A percentile compares a stretch with the other conserved stretches of the same genome.
Conservation (phyloP, 306 rosid genomes). For the Pterocarpus santalinus region DNA sequence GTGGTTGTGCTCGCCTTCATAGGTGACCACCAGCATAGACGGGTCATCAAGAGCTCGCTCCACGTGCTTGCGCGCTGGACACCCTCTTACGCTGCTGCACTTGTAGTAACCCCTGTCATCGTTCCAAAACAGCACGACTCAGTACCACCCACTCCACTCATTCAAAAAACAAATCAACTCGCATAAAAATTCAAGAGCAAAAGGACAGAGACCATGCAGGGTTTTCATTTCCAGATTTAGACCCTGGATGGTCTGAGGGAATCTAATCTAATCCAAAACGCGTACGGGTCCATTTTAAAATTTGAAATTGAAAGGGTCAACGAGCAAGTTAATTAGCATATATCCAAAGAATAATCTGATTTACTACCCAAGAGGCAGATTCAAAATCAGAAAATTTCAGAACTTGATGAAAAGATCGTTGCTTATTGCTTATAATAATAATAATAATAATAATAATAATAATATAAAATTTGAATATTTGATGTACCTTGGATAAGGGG, state of each 20-base stretch:
- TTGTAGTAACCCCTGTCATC: conserved; percentile 86
- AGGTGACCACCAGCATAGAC: conserved; percentile 84
- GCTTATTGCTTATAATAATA: not conserved
- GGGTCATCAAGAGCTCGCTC: conserved; percentile 95
- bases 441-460: no score
- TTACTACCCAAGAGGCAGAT: not conserved
- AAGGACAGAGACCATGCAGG: not conserved
- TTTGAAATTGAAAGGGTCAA: no score
- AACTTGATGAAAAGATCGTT: not conserved
- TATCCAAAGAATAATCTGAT: not conserved
- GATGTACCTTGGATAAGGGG: conserved; percentile 90
- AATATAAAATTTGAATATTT: no score
- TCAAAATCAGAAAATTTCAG: conserved; percentile 17
- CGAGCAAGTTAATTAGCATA: not conserved
- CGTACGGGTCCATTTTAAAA: not conserved
- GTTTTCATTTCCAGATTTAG: not conserved
- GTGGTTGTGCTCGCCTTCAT: conserved; percentile 96
- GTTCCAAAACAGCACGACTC: not conserved
- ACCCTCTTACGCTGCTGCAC: conserved; percentile 97
- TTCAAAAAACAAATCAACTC: not conserved
- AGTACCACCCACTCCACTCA: not conserved
- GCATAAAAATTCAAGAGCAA: not conserved
- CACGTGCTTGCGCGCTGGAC: conserved; percentile 96
- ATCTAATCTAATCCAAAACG: not conserved
- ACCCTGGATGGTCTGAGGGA: no score